Evolutionary conservation across 2,329 filamentous ascomycete genomes (phyloP).

Genomic region (Fusarium poae): DNA sequence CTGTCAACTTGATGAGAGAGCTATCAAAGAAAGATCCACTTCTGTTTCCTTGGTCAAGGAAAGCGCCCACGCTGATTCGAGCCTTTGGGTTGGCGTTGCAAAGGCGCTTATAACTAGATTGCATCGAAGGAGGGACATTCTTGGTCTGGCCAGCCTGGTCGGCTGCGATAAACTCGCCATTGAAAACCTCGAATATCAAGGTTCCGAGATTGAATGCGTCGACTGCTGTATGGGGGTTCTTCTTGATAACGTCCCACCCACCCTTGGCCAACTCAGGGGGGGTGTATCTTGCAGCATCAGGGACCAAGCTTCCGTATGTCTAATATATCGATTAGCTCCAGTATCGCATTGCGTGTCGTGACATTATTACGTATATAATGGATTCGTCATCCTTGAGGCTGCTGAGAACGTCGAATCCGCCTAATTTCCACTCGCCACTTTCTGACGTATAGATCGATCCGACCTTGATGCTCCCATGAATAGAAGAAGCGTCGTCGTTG

Average conservation of each 20-base stretch:
- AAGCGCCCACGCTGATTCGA: slow-evolving; percentile 84
- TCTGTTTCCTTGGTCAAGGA: slow-evolving; percentile 89
- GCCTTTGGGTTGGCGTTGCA: slow-evolving; percentile 91
- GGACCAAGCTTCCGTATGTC: slow-evolving; percentile 88
- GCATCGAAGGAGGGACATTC: slow-evolving; percentile 87
- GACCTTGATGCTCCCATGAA: slow-evolving; percentile 88
- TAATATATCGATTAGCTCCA: slow-evolving; percentile 53
- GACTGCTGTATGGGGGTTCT: slow-evolving; percentile 81
- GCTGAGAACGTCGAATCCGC: slow-evolving; percentile 92
- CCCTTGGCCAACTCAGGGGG: slow-evolving; percentile 87
- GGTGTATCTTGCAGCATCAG: slow-evolving; percentile 85
- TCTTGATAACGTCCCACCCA: slow-evolving; percentile 94
- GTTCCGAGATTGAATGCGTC: slow-evolving; percentile 91
- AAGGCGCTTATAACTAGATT: slow-evolving; percentile 89
- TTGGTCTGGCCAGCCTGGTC: slow-evolving; percentile 90
- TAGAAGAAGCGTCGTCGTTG: slow-evolving; percentile 90
- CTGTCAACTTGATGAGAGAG: slow-evolving; percentile 89
- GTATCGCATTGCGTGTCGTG: background rate
- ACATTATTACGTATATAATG: slow-evolving; percentile 77
- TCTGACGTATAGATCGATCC: slow-evolving; percentile 93
- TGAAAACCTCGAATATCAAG: slow-evolving; percentile 91
- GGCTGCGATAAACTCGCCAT: slow-evolving; percentile 79
- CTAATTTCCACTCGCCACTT: slow-evolving; percentile 97
- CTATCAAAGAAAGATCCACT: slow-evolving; percentile 92
- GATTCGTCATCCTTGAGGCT: slow-evolving; percentile 97